phyloP scores from a whole-genome alignment of 257 asterid genomes.

The Jaltomata sinuosa region DNA sequence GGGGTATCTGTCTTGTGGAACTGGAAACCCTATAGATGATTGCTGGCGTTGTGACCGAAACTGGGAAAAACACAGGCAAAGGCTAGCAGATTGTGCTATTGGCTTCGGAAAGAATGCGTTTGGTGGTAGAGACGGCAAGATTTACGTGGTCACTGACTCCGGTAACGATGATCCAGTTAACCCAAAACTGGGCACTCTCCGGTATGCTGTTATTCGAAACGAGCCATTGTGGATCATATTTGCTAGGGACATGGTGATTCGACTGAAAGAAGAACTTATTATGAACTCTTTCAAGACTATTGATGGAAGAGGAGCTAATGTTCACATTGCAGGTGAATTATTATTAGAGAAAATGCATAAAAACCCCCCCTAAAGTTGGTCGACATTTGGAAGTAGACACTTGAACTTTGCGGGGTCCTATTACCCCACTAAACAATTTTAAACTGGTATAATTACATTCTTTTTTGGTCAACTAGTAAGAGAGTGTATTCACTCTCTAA shows the following conservation, averaged over 20 bases:
- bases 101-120: constrained; percentile 60
- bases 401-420: no score
- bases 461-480: no score
- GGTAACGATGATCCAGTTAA: constrained; percentile 36
- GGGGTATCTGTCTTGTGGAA: constrained; percentile 45
- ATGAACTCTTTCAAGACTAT: constrained; percentile 66
- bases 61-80: constrained; percentile 46
- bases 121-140: constrained; percentile 50
- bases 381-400: no score
- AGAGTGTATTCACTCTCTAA: no score
- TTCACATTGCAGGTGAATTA: constrained; percentile 38
- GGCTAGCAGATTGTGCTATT: constrained; percentile 47
- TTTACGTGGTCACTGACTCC: constrained; percentile 43
- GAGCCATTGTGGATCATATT: constrained; percentile 57
- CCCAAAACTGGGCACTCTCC: constrained; percentile 54
- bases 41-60: constrained; percentile 54
- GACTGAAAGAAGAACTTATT: constrained; percentile 45
- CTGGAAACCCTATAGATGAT: constrained; percentile 55
- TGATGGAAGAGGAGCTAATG: constrained; percentile 60
- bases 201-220: constrained; percentile 40
- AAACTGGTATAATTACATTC: no score
- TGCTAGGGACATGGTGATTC: constrained; percentile 52
- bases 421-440: no score
- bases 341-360: no score
- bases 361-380: no score